Base-by-base conservation (phyloP, 306 rosid species). In the Vigna unguiculata region DNA sequence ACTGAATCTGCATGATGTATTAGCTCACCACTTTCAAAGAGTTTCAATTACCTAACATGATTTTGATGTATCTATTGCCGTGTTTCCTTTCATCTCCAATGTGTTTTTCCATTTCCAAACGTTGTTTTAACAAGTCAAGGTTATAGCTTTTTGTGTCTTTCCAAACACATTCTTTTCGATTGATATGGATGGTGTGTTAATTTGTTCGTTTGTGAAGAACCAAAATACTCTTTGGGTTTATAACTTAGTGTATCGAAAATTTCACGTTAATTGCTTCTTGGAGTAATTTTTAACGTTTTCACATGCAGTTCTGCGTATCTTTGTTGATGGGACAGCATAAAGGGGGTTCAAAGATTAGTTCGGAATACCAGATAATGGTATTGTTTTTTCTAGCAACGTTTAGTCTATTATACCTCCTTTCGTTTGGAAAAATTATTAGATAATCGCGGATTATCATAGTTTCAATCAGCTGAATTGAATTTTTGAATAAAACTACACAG, bases 351-450 rank as follows among this genome's bases (percentile, higher is more conserved):
- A 90, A 88, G 64, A 38, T 83, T 69, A 66, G 82, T 82, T 92
- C 87, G 20, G 92, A 85, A 30, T 92, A 89, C 75, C 77, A 86
- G 81, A 86, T 94, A 64, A 94, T 90, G 97, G 98, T 94, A 88
- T 48, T 78, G 73, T 12, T 60, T 69, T 68, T 71, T 61, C 47
- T 16, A 21, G 11, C 49, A 66, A 67, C 65, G 86, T 68, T 83
- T 77, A 32, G 67, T 69, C 52, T 32, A 32, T 32, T 63, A 59
- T 47, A 52, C 52, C 22, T 54, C 7, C 49, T 28, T 68, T 45
- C 73, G 9, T 28, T 14, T 15, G 2, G 2, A 47, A 5, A n/a
- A 5, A n/a, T n/a, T 49, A 49, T 49, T 49, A 6, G 21, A 17
- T 49, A 3, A 8, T 49, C 1, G 4, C 7, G 9, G 10, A 48